Evolutionary conservation across 1,284 basidiomycete species (phyloP).

Genomic region (Mycosarcoma mackinlayi): DNA sequence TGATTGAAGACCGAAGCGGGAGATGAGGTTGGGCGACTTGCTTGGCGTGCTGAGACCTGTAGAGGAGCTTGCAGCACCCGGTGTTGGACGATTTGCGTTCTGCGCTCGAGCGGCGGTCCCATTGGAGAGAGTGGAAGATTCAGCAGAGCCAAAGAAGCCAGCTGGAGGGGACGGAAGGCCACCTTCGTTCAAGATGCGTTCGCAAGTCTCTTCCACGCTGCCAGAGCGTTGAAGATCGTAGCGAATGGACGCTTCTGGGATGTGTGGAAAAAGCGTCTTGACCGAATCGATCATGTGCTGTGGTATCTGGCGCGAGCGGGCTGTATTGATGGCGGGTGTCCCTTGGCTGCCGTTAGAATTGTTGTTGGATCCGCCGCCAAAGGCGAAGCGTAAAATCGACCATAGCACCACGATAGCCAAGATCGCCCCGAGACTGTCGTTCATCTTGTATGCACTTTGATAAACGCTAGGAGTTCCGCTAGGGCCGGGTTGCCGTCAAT

Average conservation of each 20-base stretch:
- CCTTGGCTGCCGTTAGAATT: slow-evolving; percentile 7
- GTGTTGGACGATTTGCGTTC: slow-evolving; percentile 20
- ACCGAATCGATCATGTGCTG: slow-evolving; percentile 61
- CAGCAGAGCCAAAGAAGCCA: slow-evolving; percentile 46
- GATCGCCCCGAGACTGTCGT: slow-evolving; percentile 62
- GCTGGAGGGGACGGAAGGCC: slow-evolving; percentile 53
- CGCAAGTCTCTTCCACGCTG: slow-evolving; percentile 59
- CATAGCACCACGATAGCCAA: slow-evolving; percentile 62
- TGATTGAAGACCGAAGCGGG: slow-evolving; percentile 49
- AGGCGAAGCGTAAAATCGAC: slow-evolving; percentile 59
- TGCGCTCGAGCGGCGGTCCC: slow-evolving; percentile 21
- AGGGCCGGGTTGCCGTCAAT: no score
- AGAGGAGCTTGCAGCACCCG: slow-evolving; percentile 13
- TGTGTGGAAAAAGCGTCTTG: slow-evolving; percentile 61
- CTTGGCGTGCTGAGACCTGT: slow-evolving; percentile 19
- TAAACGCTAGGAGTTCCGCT: not conserved
- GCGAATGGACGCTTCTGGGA: slow-evolving; percentile 59
- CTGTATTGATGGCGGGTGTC: slow-evolving; percentile 32
- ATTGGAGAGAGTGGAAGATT: slow-evolving; percentile 21
- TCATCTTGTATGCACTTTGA: slow-evolving; percentile 39
- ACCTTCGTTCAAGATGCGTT: slow-evolving; percentile 60
- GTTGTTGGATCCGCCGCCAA: slow-evolving; percentile 35
- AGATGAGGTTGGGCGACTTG: slow-evolving; percentile 48
- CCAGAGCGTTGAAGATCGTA: slow-evolving; percentile 59
- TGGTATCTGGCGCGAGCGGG: slow-evolving; percentile 38